Conservation (phyloP, 2,329 filamentous ascomycete species). For the Intubia oerlemansii region DNA sequence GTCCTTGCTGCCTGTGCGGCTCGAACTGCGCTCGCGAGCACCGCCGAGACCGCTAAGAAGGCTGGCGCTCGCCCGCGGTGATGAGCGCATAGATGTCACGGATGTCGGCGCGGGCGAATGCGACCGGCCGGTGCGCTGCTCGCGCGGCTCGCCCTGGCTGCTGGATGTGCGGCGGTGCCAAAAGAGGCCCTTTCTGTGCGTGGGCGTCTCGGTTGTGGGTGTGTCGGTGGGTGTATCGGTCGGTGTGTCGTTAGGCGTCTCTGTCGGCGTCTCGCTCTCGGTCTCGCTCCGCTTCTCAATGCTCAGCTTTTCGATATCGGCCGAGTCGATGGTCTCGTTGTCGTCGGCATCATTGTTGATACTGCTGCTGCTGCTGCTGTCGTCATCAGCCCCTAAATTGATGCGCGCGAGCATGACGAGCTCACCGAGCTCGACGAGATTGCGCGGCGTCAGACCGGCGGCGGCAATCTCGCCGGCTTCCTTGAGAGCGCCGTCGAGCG, state of each 20-base stretch:
- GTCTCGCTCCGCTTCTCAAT: too few relatives aligned
- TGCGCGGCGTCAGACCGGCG: conserved; percentile 47
- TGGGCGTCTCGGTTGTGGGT: conserved; percentile 1
- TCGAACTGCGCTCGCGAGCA: too few relatives aligned
- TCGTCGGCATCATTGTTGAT: conserved; percentile 8
- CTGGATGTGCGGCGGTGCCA: conserved; percentile 5
- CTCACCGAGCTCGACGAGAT: conserved; percentile 79
- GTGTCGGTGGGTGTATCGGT: not conserved
- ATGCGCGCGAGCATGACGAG: conserved; percentile 39
- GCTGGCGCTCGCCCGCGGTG: too few relatives aligned
- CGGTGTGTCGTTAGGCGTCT: conserved; percentile 1
- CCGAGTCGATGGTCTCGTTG: conserved; percentile 10
- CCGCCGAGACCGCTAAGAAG: too few relatives aligned
- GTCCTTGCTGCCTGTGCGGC: conserved; percentile 10
- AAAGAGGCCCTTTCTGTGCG: too few relatives aligned
- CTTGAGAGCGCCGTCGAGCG: conserved; percentile 54
- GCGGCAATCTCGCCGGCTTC: conserved; percentile 78
- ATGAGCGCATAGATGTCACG: too few relatives aligned
- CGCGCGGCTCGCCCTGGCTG: not conserved
- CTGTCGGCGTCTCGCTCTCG: conserved; percentile 3
- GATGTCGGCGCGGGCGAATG: too few relatives aligned
- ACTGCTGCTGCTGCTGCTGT: too few relatives aligned
- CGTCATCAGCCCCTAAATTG: conserved; percentile 17
- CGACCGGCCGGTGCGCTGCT: too few relatives aligned
- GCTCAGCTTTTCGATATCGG: conserved; percentile 5